Base-by-base conservation (phyloP, 495 filamentous ascomycete species). In the Aspergillus coremiiformis region DNA sequence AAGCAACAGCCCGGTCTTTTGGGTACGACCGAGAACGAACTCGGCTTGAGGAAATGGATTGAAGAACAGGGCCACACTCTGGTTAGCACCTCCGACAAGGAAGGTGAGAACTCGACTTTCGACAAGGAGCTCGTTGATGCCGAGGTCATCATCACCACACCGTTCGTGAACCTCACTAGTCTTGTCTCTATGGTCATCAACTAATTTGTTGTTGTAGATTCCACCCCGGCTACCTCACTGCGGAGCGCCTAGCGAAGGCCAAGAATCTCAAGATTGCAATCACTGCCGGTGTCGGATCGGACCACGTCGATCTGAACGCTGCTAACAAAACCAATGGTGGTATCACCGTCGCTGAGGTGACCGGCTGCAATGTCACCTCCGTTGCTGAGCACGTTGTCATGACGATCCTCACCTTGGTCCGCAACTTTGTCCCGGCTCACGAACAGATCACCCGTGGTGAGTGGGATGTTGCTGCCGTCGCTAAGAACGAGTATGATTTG, bases 311-410 rank as follows among this genome's bases (percentile, higher is more conserved):
- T 76, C 83, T 98, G 35, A 83, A 96, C 67, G 92, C 87, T 44
- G 93, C 93, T 64, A 98, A 98, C 85, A 87, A 84, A 76, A 96
- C 91, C 71, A 98, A 98, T 70, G 93, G 93, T 62, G 93, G 93
- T 68, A 76, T 98, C 72, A 98, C 90, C 54, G 93, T 98, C 44
- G 90, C 90, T 50, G 93, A 98, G 66, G 93, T 96, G 58, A 98
- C 93, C 12, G 93, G 93, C 62, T 89, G 83, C 69, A 93, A 93
- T 66, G 88, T 93, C 52, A 87, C 90, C 61, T 93, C 88, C 47
- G 88, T 93, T 43, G 88, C 88, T 51, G 88, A 93, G 76, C 88
- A 98, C 76, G 93, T 98, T 54, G 73, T 98, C 73, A 97, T 98
- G 93, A 98, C 93, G 63, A 96, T 97, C 75, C 90, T 98, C 39